Conservation (phyloP, 2,329 filamentous ascomycete genomes). For the Diplodia intermedia region DNA sequence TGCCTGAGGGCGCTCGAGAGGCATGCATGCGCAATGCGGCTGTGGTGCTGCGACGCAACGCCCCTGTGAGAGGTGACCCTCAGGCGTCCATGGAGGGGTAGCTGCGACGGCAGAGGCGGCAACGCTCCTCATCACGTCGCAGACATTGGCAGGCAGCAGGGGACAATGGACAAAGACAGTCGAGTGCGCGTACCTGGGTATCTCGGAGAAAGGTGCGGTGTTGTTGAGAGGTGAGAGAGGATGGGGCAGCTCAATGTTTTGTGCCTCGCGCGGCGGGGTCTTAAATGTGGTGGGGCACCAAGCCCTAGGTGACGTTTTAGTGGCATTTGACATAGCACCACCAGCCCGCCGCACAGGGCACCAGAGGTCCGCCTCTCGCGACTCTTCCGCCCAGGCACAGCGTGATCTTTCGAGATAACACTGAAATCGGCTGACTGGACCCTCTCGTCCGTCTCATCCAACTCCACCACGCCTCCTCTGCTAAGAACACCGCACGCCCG, state of each 20-base stretch:
- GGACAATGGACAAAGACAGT: neutral
- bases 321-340: slow-evolving; percentile 23
- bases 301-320: slow-evolving; percentile 14
- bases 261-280: slow-evolving; percentile 30
- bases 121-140: neutral
- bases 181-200: slow-evolving; percentile 16
- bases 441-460: slow-evolving; percentile 8
- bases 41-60: slow-evolving; percentile 1
- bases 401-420: slow-evolving; percentile 32
- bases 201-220: slow-evolving; percentile 5
- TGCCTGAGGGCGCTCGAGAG: neutral
- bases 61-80: neutral
- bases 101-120: slow-evolving; percentile 10
- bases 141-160: neutral
- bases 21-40: neutral
- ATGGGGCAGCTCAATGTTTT: slow-evolving; percentile 31
- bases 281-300: slow-evolving; percentile 32
- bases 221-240: slow-evolving; percentile 23
- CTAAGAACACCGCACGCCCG: slow-evolving; percentile 18
- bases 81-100: slow-evolving; percentile 25
- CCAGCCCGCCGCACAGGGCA: slow-evolving; percentile 10
- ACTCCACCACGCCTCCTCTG: slow-evolving; percentile 20
- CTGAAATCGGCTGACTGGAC: slow-evolving; percentile 28
- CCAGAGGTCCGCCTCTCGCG: slow-evolving; percentile 9
- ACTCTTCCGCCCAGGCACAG: neutral